Evolutionary conservation across 2,329 filamentous ascomycete genomes (phyloP).

Genomic region (Colletotrichum trifolii): DNA sequence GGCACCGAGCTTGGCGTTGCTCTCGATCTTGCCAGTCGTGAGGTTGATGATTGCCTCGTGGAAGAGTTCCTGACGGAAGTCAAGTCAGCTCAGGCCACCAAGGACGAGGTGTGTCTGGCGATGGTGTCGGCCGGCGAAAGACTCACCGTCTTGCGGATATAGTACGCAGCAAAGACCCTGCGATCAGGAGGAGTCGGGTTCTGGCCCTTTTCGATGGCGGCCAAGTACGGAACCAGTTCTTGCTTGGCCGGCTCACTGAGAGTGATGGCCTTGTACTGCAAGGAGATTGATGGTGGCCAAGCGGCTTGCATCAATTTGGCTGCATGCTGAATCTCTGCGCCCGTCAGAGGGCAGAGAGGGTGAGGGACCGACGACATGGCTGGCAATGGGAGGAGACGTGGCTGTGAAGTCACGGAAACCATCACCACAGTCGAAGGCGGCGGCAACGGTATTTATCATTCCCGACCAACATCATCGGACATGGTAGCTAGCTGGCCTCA

Average conservation of each 20-base stretch:
- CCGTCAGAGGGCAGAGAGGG: slow-evolving; percentile 69
- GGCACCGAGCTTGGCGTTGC: slow-evolving; percentile 67
- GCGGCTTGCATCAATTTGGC: slow-evolving; percentile 59
- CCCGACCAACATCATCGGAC: background rate
- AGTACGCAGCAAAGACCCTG: slow-evolving; percentile 67
- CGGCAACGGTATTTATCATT: slow-evolving; percentile 16
- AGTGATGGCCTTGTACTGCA: slow-evolving; percentile 73
- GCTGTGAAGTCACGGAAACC: background rate
- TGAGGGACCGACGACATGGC: slow-evolving; percentile 48
- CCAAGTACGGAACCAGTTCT: slow-evolving; percentile 61
- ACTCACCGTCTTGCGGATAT: slow-evolving; percentile 68
- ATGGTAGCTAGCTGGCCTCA: slow-evolving; percentile 28
- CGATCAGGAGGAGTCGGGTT: slow-evolving; percentile 51
- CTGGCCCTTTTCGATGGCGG: slow-evolving; percentile 56
- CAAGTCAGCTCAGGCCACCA: no score
- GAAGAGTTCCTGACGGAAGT: slow-evolving; percentile 63
- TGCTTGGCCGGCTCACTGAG: slow-evolving; percentile 67
- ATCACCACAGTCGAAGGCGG: background rate
- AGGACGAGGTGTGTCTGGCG: no score
- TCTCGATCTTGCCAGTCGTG: slow-evolving; percentile 60
- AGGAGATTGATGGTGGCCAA: slow-evolving; percentile 65
- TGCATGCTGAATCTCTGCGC: slow-evolving; percentile 65
- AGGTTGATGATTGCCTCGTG: slow-evolving; percentile 70
- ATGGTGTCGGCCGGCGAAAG: background rate
- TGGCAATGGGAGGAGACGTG: background rate